These are phyloP conservation scores for Paracamarosporium sp. DNA, from an alignment of 2,329 filamentous ascomycete genomes.

Conservation along the genomic window DNA sequence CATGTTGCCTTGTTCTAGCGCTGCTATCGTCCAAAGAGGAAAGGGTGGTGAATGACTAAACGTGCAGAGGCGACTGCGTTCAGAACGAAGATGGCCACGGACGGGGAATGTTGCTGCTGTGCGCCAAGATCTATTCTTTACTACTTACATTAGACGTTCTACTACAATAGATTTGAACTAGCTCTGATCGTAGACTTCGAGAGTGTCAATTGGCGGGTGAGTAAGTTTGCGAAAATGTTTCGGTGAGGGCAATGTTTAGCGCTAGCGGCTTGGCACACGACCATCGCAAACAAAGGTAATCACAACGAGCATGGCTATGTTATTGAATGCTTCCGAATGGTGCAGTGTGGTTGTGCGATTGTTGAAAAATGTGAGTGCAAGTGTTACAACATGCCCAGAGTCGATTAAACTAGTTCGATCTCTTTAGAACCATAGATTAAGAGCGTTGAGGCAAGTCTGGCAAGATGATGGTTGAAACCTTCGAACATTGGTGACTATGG, in stretches of 20 bases:
- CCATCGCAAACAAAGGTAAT: too few species aligned
- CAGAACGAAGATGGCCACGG: neutral
- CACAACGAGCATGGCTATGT: too few species aligned
- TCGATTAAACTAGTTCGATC: too few species aligned
- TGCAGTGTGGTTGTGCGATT: too few species aligned
- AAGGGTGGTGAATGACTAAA: conserved; percentile 1
- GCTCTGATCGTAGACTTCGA: neutral
- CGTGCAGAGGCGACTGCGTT: neutral
- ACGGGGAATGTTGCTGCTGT: neutral
- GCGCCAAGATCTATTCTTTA: neutral
- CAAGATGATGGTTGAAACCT: too few species aligned
- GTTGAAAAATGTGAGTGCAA: too few species aligned
- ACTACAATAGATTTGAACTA: neutral
- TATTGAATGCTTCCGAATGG: too few species aligned
- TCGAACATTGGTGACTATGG: too few species aligned
- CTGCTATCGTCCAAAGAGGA: neutral
- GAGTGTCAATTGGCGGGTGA: neutral
- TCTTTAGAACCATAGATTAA: too few species aligned
- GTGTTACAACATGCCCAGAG: too few species aligned
- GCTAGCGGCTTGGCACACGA: conserved; percentile 26
- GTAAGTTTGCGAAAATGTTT: conserved; percentile 10
- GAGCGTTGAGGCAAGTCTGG: too few species aligned
- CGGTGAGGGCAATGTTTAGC: conserved; percentile 28
- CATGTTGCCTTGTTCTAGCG: neutral
- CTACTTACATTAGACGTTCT: neutral